Percentiles rank a stretch among this genome's conserved stretches.
phyloP scores from a whole-genome alignment of 805 yeast genomes.

The Kazachstania bromeliacearum region DNA sequence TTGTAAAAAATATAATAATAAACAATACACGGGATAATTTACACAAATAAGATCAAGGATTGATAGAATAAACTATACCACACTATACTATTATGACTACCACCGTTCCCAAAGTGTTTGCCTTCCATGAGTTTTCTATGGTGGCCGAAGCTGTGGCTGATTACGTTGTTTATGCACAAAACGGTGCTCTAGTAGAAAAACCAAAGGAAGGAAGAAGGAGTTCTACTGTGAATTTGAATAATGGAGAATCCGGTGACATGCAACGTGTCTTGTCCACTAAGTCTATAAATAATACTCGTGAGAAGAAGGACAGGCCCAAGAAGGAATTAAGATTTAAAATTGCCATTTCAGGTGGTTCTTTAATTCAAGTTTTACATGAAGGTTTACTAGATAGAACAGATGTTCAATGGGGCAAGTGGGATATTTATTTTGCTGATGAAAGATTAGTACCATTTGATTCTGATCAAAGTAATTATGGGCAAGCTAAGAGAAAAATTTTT shows the following conservation, averaged over 20 bases:
- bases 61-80: background rate
- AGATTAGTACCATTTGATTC: conserved; percentile 82
- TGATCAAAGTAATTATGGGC: conserved; percentile 82
- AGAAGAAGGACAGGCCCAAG: conserved; percentile 39
- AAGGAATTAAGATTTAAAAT: conserved; percentile 71
- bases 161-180: conserved; percentile 84
- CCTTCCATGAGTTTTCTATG: conserved; percentile 80
- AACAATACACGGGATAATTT: background rate
- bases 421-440: conserved; percentile 92
- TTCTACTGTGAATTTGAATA: conserved; percentile 13
- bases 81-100: conserved; percentile 54
- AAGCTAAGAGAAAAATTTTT: conserved; percentile 70
- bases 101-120: conserved; percentile 85
- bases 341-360: conserved; percentile 89
- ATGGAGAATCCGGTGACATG: conserved; percentile 9
- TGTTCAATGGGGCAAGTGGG: conserved; percentile 91
- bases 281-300: conserved; percentile 12
- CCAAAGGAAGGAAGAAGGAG: conserved; percentile 16
- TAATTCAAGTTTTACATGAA: conserved; percentile 75
- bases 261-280: conserved; percentile 16
- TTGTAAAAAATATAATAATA: too few species aligned
- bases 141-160: conserved; percentile 97
- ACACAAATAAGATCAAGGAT: background rate
- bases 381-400: conserved; percentile 71
- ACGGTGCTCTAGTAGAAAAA: conserved; percentile 36